A percentile compares a stretch with the other conserved stretches of the same genome.
These are phyloP conservation scores for Carex arenaria DNA, from an alignment of 202 grass and related monocot species.

Conservation along the genomic window DNA sequence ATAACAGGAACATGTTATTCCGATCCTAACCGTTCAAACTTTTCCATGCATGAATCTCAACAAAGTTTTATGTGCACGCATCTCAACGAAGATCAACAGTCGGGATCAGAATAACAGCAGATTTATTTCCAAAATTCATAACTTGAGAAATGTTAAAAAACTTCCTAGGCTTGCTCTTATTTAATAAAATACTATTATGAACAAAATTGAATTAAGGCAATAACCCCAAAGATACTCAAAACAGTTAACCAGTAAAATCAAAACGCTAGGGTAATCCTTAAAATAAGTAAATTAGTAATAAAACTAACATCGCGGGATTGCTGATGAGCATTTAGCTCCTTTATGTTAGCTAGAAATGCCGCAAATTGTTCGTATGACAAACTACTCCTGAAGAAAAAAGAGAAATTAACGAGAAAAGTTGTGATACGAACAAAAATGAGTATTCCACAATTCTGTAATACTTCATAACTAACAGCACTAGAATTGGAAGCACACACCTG, in stretches of 20 bases:
- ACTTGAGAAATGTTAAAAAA: not conserved
- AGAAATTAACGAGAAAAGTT: not conserved
- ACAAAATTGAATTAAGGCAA: constrained; percentile 1
- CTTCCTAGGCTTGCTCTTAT: not conserved
- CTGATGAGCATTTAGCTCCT: constrained; percentile 87
- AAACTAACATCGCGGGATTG: constrained; percentile 68
- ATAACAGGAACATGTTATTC: too few species aligned
- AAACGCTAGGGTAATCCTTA: not conserved
- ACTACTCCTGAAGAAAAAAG: constrained; percentile 45
- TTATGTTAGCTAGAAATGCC: constrained; percentile 84
- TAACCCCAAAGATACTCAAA: not conserved
- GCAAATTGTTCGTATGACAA: constrained; percentile 96
- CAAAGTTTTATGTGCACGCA: too few species aligned
- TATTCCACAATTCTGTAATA: not conserved
- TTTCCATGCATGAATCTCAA: too few species aligned
- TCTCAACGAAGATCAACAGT: too few species aligned
- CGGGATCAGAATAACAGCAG: too few species aligned
- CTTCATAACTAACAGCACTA: not conserved
- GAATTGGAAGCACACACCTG: constrained; percentile 33
- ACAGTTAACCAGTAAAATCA: not conserved
- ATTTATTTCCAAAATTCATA: too few species aligned
- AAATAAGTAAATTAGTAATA: constrained; percentile 3
- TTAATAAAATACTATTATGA: not conserved
- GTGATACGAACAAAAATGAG: not conserved
- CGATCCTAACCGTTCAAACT: too few species aligned